Evolutionary conservation across 225 moss, liverwort and hornwort species (phyloP).

Genomic region (Bryoerythrophyllum caledonicum): DNA sequence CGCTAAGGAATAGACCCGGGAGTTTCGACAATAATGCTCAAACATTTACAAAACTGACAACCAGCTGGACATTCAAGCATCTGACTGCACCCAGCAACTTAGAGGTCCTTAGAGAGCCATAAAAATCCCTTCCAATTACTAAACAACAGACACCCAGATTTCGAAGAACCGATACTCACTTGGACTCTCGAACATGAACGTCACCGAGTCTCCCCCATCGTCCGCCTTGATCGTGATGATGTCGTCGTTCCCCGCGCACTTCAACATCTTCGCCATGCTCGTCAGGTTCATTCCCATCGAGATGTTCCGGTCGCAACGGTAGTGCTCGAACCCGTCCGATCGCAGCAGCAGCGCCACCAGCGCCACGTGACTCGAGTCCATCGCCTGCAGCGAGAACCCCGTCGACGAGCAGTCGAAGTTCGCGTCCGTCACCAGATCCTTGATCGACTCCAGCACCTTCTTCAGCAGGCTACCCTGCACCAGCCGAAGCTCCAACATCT

Average conservation of each 20-base stretch:
- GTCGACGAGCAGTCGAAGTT: slow-evolving; percentile 89
- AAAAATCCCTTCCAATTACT: too few species aligned
- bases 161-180: slow-evolving; percentile 21
- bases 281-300: slow-evolving; percentile 96
- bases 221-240: slow-evolving; percentile 96
- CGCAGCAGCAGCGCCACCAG: slow-evolving; percentile 81
- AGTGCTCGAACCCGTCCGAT: slow-evolving; percentile 94
- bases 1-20: too few species aligned
- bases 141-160: too few species aligned
- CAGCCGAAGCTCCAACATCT: slow-evolving; percentile 91
- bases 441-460: slow-evolving; percentile 90
- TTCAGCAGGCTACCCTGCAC: slow-evolving; percentile 94
- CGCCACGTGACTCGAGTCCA: slow-evolving; percentile 97
- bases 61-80: too few species aligned
- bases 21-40: too few species aligned
- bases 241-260: slow-evolving; percentile 95
- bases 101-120: too few species aligned
- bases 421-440: slow-evolving; percentile 79
- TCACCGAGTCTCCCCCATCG: slow-evolving; percentile 89
- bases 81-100: too few species aligned
- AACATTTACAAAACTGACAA: too few species aligned
- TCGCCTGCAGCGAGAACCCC: slow-evolving; percentile 90
- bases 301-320: slow-evolving; percentile 85
- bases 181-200: slow-evolving; percentile 91
- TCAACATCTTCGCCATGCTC: slow-evolving; percentile 92